Evolutionary conservation across 306 rosid genomes (phyloP).

Genomic region (Leucaena leucocephala): DNA sequence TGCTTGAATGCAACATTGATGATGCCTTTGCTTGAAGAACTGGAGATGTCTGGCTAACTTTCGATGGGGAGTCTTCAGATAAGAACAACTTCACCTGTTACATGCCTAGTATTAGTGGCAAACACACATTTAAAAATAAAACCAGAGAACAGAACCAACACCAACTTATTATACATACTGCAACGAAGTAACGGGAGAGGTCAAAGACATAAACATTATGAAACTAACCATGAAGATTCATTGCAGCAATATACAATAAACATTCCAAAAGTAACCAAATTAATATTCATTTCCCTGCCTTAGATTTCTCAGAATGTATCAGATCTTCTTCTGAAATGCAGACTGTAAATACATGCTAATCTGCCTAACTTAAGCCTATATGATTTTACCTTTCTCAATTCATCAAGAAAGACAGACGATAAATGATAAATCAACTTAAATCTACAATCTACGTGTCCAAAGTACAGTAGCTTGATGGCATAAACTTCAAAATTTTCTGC

Average conservation of each 20-base stretch:
- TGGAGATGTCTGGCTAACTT: slow-evolving; percentile 45
- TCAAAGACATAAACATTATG: not conserved
- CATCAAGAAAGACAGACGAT: not conserved
- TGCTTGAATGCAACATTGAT: slow-evolving; percentile 41
- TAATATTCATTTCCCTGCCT: not conserved
- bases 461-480: not conserved
- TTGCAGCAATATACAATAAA: not conserved
- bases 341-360: not conserved
- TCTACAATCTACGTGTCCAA: not conserved
- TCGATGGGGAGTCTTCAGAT: slow-evolving; percentile 60
- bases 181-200: not conserved
- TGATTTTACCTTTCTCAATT: not conserved
- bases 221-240: slow-evolving; percentile 13
- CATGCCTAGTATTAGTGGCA: slow-evolving; percentile 25
- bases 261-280: not conserved
- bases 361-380: not conserved
- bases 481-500: not conserved
- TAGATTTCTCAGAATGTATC: not conserved
- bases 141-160: too few relatives aligned
- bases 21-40: slow-evolving; percentile 53
- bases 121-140: not conserved
- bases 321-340: not conserved
- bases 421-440: not conserved
- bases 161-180: not conserved
- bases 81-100: slow-evolving; percentile 60